Evolutionary conservation across 2,329 filamentous ascomycete species (phyloP).

Genomic region (Fusarium verrucosum): DNA sequence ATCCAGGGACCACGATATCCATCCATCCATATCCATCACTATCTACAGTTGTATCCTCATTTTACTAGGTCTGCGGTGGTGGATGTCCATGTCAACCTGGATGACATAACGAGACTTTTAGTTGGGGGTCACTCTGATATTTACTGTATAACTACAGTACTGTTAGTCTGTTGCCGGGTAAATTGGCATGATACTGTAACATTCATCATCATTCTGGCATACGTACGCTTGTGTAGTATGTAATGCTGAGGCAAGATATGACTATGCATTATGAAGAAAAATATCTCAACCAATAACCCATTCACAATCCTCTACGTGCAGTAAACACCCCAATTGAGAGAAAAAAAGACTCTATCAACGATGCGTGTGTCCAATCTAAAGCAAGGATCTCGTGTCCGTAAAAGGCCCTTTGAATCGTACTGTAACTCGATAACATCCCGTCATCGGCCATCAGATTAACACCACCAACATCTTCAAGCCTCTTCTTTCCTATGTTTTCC

Average conservation of each 20-base stretch:
- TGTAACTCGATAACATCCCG: background rate
- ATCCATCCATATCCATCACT: no score
- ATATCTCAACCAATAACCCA: constrained; percentile 2
- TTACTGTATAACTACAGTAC: no score
- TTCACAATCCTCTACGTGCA: background rate
- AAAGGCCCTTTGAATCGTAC: constrained; percentile 27
- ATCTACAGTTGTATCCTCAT: no score
- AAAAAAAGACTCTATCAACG: background rate
- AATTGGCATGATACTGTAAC: constrained; percentile 15
- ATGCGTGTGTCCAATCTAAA: background rate
- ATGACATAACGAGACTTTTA: constrained; percentile 9
- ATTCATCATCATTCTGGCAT: constrained; percentile 7
- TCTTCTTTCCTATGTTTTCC: constrained; percentile 39
- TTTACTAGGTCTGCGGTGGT: background rate
- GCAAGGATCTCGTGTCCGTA: constrained; percentile 32
- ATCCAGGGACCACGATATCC: background rate
- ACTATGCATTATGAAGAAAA: constrained; percentile 11
- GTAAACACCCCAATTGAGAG: background rate
- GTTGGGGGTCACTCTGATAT: background rate
- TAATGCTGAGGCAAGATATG: constrained; percentile 31
- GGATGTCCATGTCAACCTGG: constrained; percentile 16
- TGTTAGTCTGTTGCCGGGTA: background rate
- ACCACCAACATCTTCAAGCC: constrained; percentile 9
- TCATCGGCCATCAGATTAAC: constrained; percentile 3
- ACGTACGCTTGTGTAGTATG: constrained; percentile 5